Percentiles rank a stretch among this genome's conserved stretches.
Conservation (phyloP, 768 basidiomycete species). For the Infundibulicybe gibba region DNA sequence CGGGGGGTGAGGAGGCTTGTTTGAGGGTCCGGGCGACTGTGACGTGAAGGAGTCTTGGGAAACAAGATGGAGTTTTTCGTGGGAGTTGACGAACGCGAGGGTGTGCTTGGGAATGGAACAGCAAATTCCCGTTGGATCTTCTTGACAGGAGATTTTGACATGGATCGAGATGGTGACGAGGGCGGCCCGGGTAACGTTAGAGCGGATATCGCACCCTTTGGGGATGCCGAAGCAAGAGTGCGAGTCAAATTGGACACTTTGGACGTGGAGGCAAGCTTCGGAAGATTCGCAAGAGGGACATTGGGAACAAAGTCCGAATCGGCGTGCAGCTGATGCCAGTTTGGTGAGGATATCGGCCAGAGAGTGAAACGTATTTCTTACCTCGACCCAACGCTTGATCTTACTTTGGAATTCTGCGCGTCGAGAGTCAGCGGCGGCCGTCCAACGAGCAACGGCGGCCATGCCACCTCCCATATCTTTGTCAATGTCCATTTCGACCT, state of each 20-base stretch:
- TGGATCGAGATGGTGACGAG: conserved; percentile 33
- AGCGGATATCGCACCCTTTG: conserved; percentile 48
- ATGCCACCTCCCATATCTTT: conserved; percentile 80
- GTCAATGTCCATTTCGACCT: conserved; percentile 83
- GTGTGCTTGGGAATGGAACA: conserved; percentile 47
- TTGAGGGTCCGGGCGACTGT: conserved; percentile 32
- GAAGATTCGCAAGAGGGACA: conserved; percentile 65
- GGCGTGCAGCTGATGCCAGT: conserved; percentile 45
- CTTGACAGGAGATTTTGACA: conserved; percentile 38
- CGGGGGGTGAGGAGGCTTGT: conserved; percentile 41
- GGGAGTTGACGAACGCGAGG: conserved; percentile 34
- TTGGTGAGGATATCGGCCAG: conserved; percentile 1
- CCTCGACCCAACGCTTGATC: conserved; percentile 62
- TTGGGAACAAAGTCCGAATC: conserved; percentile 40
- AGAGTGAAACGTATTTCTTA: conserved; percentile 21
- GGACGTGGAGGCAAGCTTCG: conserved; percentile 43
- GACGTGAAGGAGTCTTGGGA: conserved; percentile 65
- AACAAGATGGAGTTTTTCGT: conserved; percentile 47
- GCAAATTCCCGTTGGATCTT: conserved; percentile 32
- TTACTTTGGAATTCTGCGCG: conserved; percentile 56
- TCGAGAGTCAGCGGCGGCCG: conserved; percentile 61
- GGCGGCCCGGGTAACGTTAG: conserved; percentile 37
- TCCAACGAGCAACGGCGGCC: conserved; percentile 89
- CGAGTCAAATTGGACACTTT: conserved; percentile 71
- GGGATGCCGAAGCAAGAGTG: conserved; percentile 69